A percentile compares a stretch with the other conserved stretches of the same genome.
Conservation (phyloP, 352 stramenopile genomes). For the Globisporangium spiculum region DNA sequence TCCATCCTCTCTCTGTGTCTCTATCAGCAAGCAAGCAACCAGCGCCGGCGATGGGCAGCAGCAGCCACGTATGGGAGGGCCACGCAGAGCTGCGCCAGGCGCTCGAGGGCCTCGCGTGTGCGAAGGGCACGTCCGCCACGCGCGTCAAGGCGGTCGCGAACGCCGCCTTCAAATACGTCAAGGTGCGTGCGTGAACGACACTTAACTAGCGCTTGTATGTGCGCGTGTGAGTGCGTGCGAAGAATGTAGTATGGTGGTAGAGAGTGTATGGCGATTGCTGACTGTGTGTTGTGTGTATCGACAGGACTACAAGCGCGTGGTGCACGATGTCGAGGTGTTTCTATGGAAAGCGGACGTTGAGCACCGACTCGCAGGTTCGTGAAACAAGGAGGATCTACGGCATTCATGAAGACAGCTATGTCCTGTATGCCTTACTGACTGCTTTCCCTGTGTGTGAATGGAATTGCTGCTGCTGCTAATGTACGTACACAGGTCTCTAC, state of each 20-base stretch:
- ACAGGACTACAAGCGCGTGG: conserved; percentile 86
- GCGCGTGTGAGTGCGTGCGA: not conserved
- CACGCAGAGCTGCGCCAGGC: conserved; percentile 63
- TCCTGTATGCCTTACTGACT: not conserved
- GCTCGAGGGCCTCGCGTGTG: conserved; percentile 59
- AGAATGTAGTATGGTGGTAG: not conserved
- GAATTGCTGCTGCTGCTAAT: conserved; percentile 2
- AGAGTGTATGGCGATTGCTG: conserved; percentile 14
- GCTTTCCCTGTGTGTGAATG: not conserved
- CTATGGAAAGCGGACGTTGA: conserved; percentile 83
- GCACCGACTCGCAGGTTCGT: conserved; percentile 59
- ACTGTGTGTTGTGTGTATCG: not conserved
- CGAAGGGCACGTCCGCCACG: conserved; percentile 81
- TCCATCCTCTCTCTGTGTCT: not conserved
- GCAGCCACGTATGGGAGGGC: conserved; percentile 51
- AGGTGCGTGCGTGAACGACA: conserved; percentile 32
- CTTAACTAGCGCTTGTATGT: not conserved
- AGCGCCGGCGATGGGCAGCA: not conserved
- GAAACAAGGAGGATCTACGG: not conserved
- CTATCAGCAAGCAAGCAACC: not conserved
- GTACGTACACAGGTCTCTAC: conserved; percentile 48
- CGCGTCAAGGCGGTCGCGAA: conserved; percentile 69
- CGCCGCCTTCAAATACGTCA: conserved; percentile 65
- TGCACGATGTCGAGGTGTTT: conserved; percentile 84
- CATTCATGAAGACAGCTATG: not conserved